Percentiles rank a stretch among this genome's conserved stretches.
These are phyloP conservation scores for Annulohypoxylon moriforme DNA, from an alignment of 495 filamentous ascomycete genomes.

Conservation along the genomic window DNA sequence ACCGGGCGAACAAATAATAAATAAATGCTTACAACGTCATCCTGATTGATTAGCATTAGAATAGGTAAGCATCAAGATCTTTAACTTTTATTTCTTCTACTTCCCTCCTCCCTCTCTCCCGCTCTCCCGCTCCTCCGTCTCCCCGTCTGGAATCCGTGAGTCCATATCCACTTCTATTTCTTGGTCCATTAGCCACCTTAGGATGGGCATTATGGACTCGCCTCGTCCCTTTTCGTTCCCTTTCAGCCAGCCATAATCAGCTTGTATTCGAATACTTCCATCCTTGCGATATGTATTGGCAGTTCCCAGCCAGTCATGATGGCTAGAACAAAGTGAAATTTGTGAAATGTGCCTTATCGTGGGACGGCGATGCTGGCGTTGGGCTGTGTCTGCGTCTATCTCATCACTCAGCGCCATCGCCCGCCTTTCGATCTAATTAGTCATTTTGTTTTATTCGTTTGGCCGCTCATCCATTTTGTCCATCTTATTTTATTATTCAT, in stretches of 20 bases:
- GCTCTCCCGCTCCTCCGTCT: too few relatives aligned
- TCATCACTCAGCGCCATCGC: neutral
- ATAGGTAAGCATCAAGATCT: constrained; percentile 42
- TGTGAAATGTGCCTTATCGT: constrained; percentile 35
- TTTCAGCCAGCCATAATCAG: constrained; percentile 4
- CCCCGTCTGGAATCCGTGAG: neutral
- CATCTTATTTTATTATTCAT: constrained; percentile 3
- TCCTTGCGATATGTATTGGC: constrained; percentile 20
- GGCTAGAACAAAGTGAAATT: constrained; percentile 19
- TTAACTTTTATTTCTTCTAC: constrained; percentile 16
- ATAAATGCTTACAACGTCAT: constrained; percentile 35
- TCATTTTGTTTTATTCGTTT: constrained; percentile 5
- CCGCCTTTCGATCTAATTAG: constrained; percentile 11
- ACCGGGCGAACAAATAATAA: constrained; percentile 21
- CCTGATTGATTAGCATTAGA: constrained; percentile 11
- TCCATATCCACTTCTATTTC: neutral
- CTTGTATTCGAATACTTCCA: constrained; percentile 14
- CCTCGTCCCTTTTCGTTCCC: neutral
- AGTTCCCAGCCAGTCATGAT: constrained; percentile 19
- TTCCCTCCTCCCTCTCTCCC: neutral
- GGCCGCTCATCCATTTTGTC: neutral
- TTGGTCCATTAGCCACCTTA: constrained; percentile 1
- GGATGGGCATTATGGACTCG: constrained; percentile 3
- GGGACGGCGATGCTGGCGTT: constrained; percentile 13
- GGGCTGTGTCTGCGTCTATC: constrained; percentile 15